Conservation (phyloP, 306 rosid species). For the Quercus bicolor region DNA sequence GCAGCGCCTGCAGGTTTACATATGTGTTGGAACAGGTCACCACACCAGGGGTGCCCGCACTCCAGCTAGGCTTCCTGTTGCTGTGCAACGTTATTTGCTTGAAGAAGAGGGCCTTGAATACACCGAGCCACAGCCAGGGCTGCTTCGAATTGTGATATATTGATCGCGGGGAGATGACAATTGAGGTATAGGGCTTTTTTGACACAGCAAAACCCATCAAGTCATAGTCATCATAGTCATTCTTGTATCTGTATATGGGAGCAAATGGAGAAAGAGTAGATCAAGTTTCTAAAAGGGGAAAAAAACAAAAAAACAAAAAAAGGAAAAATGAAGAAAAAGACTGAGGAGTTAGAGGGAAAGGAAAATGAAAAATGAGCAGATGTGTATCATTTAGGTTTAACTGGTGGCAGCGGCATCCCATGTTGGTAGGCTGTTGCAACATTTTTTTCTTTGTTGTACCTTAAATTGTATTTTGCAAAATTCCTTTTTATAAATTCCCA, state of each 20-base stretch:
- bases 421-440: slow-evolving; percentile 46
- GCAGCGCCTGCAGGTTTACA: slow-evolving; percentile 72
- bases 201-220: slow-evolving; percentile 45
- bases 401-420: slow-evolving; percentile 39
- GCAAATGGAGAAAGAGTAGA: slow-evolving; percentile 37
- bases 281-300: slow-evolving; percentile 27
- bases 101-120: slow-evolving; percentile 92
- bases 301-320: background rate
- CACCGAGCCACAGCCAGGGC: slow-evolving; percentile 88
- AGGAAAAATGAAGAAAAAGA: slow-evolving; percentile 13
- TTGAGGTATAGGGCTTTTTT: slow-evolving; percentile 64
- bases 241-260: slow-evolving; percentile 83
- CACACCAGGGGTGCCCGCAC: slow-evolving; percentile 95
- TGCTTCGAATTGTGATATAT: slow-evolving; percentile 72
- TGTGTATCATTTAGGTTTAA: slow-evolving; percentile 58
- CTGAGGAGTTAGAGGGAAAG: slow-evolving; percentile 39
- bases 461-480: slow-evolving; percentile 45
- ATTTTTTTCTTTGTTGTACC: slow-evolving; percentile 54
- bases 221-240: slow-evolving; percentile 60
- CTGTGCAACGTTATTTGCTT: slow-evolving; percentile 85
- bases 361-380: slow-evolving; percentile 31
- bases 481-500: slow-evolving; percentile 32
- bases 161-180: slow-evolving; percentile 41
- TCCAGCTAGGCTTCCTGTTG: slow-evolving; percentile 77
- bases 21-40: slow-evolving; percentile 94